These are phyloP conservation scores for Coemansia sp. DNA, from an alignment of 192 early-diverging fungal genomes.

Conservation along the genomic window DNA sequence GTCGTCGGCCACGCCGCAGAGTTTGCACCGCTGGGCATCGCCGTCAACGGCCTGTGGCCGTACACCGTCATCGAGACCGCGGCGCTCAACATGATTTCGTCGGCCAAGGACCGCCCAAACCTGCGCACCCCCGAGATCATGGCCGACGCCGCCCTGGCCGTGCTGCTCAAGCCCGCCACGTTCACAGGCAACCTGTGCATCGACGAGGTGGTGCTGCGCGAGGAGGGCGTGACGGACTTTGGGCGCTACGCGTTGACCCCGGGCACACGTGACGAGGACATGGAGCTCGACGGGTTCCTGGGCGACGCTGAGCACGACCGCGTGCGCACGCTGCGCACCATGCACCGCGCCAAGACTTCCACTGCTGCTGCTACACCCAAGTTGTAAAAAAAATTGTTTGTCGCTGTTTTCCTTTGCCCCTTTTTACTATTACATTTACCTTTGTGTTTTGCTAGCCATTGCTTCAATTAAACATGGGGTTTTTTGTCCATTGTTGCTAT, in stretches of 20 bases:
- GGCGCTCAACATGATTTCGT: slow-evolving; percentile 52
- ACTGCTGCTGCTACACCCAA: not conserved
- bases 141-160: slow-evolving; percentile 69
- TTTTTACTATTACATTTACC: not conserved
- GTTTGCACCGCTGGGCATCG: slow-evolving; percentile 61
- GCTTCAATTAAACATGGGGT: no score
- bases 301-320: slow-evolving; percentile 3
- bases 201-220: slow-evolving; percentile 70
- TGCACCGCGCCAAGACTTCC: not conserved
- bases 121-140: slow-evolving; percentile 61
- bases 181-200: slow-evolving; percentile 69
- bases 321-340: not conserved
- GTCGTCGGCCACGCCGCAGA: slow-evolving; percentile 71
- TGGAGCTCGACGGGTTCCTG: slow-evolving; percentile 9
- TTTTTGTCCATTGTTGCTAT: no score
- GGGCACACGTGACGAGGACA: slow-evolving; percentile 21
- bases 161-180: slow-evolving; percentile 57
- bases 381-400: not conserved
- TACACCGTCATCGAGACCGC: slow-evolving; percentile 71
- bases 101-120: slow-evolving; percentile 5
- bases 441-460: no score
- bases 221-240: slow-evolving; percentile 66
- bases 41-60: slow-evolving; percentile 77
- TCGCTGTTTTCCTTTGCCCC: not conserved
- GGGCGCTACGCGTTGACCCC: slow-evolving; percentile 25